These are phyloP conservation scores for Liquidambar formosana DNA, from an alignment of 164 flowering plant genomes.

Conservation along the genomic window DNA sequence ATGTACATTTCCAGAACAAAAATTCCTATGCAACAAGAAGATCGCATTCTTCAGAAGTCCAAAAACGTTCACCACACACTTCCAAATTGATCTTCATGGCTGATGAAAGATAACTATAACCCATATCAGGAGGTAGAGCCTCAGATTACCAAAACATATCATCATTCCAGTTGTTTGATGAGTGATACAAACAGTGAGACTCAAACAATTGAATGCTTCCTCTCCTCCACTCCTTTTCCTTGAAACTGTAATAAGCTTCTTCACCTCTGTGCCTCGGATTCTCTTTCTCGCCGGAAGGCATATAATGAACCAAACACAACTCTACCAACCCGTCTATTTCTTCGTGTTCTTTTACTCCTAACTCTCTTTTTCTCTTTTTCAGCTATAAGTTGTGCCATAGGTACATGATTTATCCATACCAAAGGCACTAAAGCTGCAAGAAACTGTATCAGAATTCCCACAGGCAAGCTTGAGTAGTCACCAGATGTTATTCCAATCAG, in stretches of 20 bases:
- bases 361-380: constrained; percentile 40
- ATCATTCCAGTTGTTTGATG: background rate
- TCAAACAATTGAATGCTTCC: background rate
- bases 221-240: background rate
- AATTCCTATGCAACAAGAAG: background rate
- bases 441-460: constrained; percentile 69
- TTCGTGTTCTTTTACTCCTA: constrained; percentile 39
- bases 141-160: background rate
- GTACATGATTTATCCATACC: constrained; percentile 55
- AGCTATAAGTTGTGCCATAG: constrained; percentile 29
- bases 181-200: background rate
- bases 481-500: constrained; percentile 61
- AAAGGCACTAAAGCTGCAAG: constrained; percentile 72
- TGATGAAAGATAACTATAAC: background rate
- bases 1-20: background rate
- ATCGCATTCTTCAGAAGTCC: background rate
- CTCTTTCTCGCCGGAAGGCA: constrained; percentile 48
- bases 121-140: background rate
- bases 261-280: constrained; percentile 29
- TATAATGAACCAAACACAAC: constrained; percentile 27
- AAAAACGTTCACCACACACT: background rate
- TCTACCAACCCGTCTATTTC: constrained; percentile 52
- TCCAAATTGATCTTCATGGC: background rate
- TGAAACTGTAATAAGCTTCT: background rate
- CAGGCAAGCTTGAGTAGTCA: constrained; percentile 62